Base-by-base conservation (phyloP, 225 moss, liverwort and hornwort genomes). In the Pseudoscleropodium purum region DNA sequence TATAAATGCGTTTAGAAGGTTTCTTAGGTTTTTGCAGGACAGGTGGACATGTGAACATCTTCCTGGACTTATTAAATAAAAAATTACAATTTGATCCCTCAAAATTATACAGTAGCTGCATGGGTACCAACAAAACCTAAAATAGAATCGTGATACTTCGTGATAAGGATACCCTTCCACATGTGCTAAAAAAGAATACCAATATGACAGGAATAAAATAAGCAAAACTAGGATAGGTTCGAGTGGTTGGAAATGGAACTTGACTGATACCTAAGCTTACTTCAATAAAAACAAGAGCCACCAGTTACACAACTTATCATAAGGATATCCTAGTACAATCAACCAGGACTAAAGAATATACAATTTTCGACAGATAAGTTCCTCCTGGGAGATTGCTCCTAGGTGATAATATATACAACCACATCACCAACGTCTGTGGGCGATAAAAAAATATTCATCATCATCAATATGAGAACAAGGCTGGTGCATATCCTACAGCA, bases 381-480 rank as follows among this genome's bases (percentile, higher is more conserved):
- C 63, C 89, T 83, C 37, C 37, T 70, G 31, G 18, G 74, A 87
- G 66, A 77, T 87, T 49, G 80, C 29, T 84, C 70, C 73, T 84
- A 80, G 73, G 52, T 24, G 59, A 41, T 49, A 67, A 79, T 65
- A 91, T 91, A 59, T 89, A 90, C 87, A 90, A 82, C 87, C 88
- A 85, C 88, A 85, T 90, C 87, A 90, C 92, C 75, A 85, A 90
- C 67, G 62, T 84, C 74, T 76, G 88, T 90, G 90, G 88, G 88
- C 31, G 69, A 82, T 24, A 62, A 90, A 90, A 87, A 85, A 88
- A 64, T 54, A 83, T 78, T 47, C 79, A 87, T 85, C 81, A 56
- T 66, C 59, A 67, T 90, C 90, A 62, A 84, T 88, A 85, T 81
- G 91, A 76, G 80, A 90, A 81, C 60, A 82, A 88, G 88, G 90